Base-by-base conservation (phyloP, 2,329 filamentous ascomycete species). In the Colletotrichum sp. region DNA sequence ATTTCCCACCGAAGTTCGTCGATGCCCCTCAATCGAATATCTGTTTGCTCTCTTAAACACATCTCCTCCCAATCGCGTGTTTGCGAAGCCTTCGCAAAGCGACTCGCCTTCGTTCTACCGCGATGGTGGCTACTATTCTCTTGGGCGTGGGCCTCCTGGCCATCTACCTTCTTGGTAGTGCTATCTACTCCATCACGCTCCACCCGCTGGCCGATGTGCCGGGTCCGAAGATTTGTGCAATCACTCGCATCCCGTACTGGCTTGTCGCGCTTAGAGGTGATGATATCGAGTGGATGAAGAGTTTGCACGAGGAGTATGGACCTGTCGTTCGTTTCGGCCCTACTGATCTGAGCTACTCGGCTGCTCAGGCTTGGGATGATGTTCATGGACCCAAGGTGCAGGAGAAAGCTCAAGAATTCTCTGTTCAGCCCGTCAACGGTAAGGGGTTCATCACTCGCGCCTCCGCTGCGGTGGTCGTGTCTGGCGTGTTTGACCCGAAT, bases 201-300 rank as follows among this genome's bases (percentile, higher is more conserved):
- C 79, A 82, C 36, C 81, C 81, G 4, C 77, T 82, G 19, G 77
- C 77, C 16, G 61, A 57, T 12, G 71, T 77, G 15, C 80, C 80
- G 1, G 80, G 80, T 2, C 79, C 79, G 0, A 72, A 52, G 57
- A 28, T 78, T 8, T 77, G 74, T 15, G 79, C 78, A 1, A 71
- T 80, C 19, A 80, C 34, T 27, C 80, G 80, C 8, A 72, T 81
- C 5, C 80, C 79, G 2, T 81, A 78, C 6, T 81, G 80, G 80
- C 55, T 71, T 5, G 66, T 71, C 6, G 71, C 63, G 16, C 30
- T 81, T 22, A 66, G 52, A 15, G 80, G 80, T 19, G 48, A 72
- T 19, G 72, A 81, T 25, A 75, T 80, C 9, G 39, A 65, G 16
- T 81, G 79, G 79, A 77, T 80, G 70, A 71, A 79, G 19, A 61